Evolutionary conservation across 2,329 filamentous ascomycete species (phyloP).

Genomic region (Trichoderma sp.): DNA sequence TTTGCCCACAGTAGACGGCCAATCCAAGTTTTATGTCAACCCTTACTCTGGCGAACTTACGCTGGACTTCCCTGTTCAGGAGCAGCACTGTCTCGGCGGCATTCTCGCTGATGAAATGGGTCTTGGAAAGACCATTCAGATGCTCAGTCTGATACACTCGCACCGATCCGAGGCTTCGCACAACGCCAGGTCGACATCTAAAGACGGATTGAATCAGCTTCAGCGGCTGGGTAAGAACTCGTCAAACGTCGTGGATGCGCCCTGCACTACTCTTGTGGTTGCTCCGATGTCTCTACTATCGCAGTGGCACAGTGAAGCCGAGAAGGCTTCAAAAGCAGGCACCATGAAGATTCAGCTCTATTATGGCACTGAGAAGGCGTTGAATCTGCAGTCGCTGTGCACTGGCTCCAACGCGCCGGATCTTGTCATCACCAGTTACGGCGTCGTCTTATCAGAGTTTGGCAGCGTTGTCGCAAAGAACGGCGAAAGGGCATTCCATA

Average conservation of each 20-base stretch:
- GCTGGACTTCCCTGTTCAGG: slow-evolving; percentile 86
- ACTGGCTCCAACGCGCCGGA: slow-evolving; percentile 81
- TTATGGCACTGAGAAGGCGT: slow-evolving; percentile 83
- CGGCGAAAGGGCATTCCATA: slow-evolving; percentile 64
- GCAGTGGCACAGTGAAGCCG: slow-evolving; percentile 94
- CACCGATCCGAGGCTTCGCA: slow-evolving; percentile 64
- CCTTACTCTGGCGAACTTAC: slow-evolving; percentile 95
- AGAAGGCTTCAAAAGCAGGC: slow-evolving; percentile 83
- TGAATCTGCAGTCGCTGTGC: slow-evolving; percentile 78
- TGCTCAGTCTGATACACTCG: slow-evolving; percentile 89
- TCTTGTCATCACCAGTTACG: slow-evolving; percentile 93
- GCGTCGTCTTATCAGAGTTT: slow-evolving; percentile 87
- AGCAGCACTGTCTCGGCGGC: slow-evolving; percentile 91
- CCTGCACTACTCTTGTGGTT: slow-evolving; percentile 90
- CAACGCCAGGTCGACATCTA: slow-evolving; percentile 38
- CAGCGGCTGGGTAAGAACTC: slow-evolving; percentile 62
- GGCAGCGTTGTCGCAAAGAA: slow-evolving; percentile 65
- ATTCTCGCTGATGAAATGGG: slow-evolving; percentile 98
- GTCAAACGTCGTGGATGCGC: slow-evolving; percentile 64
- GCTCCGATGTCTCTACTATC: slow-evolving; percentile 95
- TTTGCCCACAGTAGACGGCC: slow-evolving; percentile 64
- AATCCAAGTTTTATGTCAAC: slow-evolving; percentile 87
- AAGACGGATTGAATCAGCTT: slow-evolving; percentile 58
- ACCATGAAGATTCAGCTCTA: slow-evolving; percentile 85
- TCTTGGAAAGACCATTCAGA: slow-evolving; percentile 96